These are phyloP conservation scores for Codiaeum variegatum DNA, from an alignment of 441 rosid genomes.

Conservation along the genomic window DNA sequence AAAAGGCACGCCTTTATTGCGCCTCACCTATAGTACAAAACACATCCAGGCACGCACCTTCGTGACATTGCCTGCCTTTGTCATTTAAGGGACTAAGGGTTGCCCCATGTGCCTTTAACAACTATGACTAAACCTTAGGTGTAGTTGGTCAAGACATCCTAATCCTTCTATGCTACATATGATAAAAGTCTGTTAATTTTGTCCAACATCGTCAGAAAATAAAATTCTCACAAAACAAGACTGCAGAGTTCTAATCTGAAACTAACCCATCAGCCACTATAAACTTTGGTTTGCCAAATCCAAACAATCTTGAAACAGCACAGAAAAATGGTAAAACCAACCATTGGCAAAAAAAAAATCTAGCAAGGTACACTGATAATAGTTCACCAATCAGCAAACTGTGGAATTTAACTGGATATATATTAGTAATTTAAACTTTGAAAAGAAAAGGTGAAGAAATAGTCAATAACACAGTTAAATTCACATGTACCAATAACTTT, in stretches of 20 bases:
- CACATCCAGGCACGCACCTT: too few species aligned
- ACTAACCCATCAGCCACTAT: background rate
- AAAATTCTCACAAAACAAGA: background rate
- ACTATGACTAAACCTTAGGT: too few species aligned
- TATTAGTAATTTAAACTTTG: background rate
- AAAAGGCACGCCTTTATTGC: too few species aligned
- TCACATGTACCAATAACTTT: background rate
- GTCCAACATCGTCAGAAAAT: background rate
- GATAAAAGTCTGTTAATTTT: background rate
- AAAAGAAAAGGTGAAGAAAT: background rate
- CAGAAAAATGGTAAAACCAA: background rate
- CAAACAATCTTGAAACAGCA: background rate
- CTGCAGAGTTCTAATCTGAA: background rate
- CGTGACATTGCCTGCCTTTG: too few species aligned
- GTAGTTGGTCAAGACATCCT: background rate
- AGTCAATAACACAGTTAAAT: background rate
- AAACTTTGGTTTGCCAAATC: background rate
- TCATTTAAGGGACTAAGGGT: too few species aligned
- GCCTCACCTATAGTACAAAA: too few species aligned
- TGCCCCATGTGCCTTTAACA: too few species aligned
- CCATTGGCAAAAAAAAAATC: background rate
- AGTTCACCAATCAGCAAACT: background rate
- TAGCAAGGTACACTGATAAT: background rate
- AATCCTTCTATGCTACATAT: background rate
- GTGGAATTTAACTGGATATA: background rate